A percentile compares a stretch with the other conserved stretches of the same genome.
Conservation (phyloP, 2,329 filamentous ascomycete genomes). For the Verticillium albo-atrum region DNA sequence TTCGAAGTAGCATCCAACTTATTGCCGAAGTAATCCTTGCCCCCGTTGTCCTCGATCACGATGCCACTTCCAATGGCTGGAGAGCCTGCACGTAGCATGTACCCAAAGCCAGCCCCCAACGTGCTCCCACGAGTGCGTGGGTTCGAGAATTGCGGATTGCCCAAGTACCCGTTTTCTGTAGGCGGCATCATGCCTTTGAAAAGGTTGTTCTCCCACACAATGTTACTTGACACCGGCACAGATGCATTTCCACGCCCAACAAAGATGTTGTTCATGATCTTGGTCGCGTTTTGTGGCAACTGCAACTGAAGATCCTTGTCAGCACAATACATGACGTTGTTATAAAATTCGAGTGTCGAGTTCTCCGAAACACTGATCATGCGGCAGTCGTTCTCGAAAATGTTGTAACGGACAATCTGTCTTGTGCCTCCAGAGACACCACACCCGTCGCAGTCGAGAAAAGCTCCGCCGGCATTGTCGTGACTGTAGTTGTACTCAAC, state of each 20-base stretch:
- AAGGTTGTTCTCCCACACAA: slow-evolving; percentile 16
- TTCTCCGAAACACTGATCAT: slow-evolving; percentile 16
- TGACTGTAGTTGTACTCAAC: slow-evolving; percentile 21
- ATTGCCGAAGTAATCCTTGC: slow-evolving; percentile 15
- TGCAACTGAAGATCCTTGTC: slow-evolving; percentile 14
- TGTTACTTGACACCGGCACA: slow-evolving; percentile 10
- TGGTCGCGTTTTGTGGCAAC: slow-evolving; percentile 10
- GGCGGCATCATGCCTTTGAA: slow-evolving; percentile 14
- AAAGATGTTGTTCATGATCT: slow-evolving; percentile 20
- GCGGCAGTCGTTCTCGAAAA: slow-evolving; percentile 20
- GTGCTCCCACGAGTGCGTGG: slow-evolving; percentile 5
- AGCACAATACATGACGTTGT: slow-evolving; percentile 19
- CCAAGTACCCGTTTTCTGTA: slow-evolving; percentile 10
- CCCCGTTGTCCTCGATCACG: slow-evolving; percentile 13
- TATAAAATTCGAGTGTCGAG: slow-evolving; percentile 17
- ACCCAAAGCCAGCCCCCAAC: slow-evolving; percentile 11
- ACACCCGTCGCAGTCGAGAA: slow-evolving; percentile 20
- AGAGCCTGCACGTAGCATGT: slow-evolving; percentile 11
- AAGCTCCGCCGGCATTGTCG: slow-evolving; percentile 20
- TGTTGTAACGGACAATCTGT: slow-evolving; percentile 20
- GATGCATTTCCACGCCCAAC: slow-evolving; percentile 15
- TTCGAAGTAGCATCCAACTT: slow-evolving; percentile 6
- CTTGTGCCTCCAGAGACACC: slow-evolving; percentile 15
- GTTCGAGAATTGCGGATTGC: slow-evolving; percentile 11
- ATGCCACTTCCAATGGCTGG: slow-evolving; percentile 12